phyloP scores from a whole-genome alignment of 495 filamentous ascomycete species.

The Neurospora sp. region DNA sequence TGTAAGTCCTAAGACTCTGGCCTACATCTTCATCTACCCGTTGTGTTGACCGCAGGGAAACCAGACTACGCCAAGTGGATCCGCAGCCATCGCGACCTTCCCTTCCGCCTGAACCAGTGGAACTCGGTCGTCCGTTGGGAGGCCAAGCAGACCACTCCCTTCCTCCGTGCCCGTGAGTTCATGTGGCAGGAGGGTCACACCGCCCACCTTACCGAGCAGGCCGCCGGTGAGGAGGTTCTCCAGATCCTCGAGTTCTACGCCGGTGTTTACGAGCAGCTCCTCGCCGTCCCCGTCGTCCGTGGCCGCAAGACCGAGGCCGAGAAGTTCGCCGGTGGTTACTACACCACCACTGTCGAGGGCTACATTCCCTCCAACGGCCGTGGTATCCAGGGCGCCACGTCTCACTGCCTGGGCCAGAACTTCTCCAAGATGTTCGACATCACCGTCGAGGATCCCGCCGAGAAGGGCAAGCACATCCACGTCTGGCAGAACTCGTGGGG shows the following conservation, averaged over 20 bases:
- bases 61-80: conserved; percentile 96
- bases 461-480: conserved; percentile 49
- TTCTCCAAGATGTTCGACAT: conserved; percentile 99
- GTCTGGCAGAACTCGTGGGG: conserved; percentile 99
- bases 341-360: conserved; percentile 91
- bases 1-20: conserved; percentile 18
- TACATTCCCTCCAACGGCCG: conserved; percentile 90
- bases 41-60: conserved; percentile 22
- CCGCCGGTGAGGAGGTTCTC: conserved; percentile 72
- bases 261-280: conserved; percentile 79
- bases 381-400: conserved; percentile 92
- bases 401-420: conserved; percentile 90
- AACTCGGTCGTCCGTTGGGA: conserved; percentile 98
- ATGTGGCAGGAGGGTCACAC: conserved; percentile 99
- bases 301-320: conserved; percentile 87
- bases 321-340: conserved; percentile 92
- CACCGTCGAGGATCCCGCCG: conserved; percentile 77
- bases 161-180: conserved; percentile 88
- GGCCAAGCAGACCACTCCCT: conserved; percentile 94
- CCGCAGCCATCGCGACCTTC: conserved; percentile 84
- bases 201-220: conserved; percentile 71
- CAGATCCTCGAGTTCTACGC: conserved; percentile 92
- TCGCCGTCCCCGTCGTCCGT: conserved; percentile 87
- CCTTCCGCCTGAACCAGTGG: conserved; percentile 92
- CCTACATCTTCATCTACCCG: background rate